Evolutionary conservation across 768 basidiomycete genomes (phyloP).

Genomic region (Tephrocybe sp.): DNA sequence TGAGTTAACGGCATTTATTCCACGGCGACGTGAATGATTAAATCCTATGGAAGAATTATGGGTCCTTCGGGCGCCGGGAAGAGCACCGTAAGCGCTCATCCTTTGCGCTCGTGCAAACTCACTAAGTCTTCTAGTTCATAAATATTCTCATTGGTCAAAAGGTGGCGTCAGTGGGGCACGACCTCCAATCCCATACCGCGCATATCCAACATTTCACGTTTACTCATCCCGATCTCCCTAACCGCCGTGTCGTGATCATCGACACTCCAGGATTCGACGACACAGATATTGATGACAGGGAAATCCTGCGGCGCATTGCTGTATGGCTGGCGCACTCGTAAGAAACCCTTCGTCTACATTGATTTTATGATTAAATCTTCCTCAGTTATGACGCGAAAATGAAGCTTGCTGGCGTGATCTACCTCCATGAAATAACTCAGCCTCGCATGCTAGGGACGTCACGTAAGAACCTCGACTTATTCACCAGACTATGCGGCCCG

Average conservation of each 20-base stretch:
- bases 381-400: constrained; percentile 24
- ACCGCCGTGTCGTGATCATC: constrained; percentile 17
- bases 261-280: constrained; percentile 26
- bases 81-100: constrained; percentile 14
- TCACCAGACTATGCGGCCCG: constrained; percentile 45
- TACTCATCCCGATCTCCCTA: constrained; percentile 14
- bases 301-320: constrained; percentile 20
- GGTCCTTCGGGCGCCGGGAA: constrained; percentile 21
- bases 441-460: constrained; percentile 40
- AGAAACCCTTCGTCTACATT: neutral
- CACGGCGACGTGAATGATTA: neutral
- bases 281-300: constrained; percentile 17
- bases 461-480: constrained; percentile 45
- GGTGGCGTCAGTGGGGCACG: constrained; percentile 15
- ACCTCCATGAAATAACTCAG: constrained; percentile 31
- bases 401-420: constrained; percentile 27
- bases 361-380: neutral
- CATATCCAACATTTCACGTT: constrained; percentile 19
- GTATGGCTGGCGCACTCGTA: constrained; percentile 21
- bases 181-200: constrained; percentile 18
- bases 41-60: constrained; percentile 14
- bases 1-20: neutral
- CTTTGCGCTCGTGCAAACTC: neutral
- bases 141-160: constrained; percentile 20
- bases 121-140: constrained; percentile 19